Evolutionary conservation across 495 filamentous ascomycete genomes (phyloP).

Genomic region (Patellaria atrata): DNA sequence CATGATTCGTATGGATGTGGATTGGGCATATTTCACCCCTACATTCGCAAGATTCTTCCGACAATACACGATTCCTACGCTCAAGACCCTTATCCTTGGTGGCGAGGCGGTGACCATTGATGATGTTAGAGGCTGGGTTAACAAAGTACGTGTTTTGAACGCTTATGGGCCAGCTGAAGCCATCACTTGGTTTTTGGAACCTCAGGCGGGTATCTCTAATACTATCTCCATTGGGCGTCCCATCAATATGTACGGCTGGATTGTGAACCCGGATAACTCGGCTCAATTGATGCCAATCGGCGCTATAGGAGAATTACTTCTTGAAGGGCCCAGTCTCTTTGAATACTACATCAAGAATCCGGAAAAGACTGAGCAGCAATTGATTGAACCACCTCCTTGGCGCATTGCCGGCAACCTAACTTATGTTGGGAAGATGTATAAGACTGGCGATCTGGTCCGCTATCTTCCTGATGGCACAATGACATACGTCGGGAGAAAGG

Average conservation of each 20-base stretch:
- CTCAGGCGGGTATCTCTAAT: slow-evolving; percentile 13
- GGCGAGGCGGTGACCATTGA: slow-evolving; percentile 28
- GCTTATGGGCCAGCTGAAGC: slow-evolving; percentile 40
- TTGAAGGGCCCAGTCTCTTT: slow-evolving; percentile 13
- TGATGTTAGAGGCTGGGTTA: slow-evolving; percentile 7
- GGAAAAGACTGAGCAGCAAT: slow-evolving; percentile 2
- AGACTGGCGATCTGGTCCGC: slow-evolving; percentile 50
- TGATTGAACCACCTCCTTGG: slow-evolving; percentile 1
- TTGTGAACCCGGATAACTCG: slow-evolving; percentile 34
- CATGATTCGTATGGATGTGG: no score
- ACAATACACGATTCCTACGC: no score
- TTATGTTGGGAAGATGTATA: no score
- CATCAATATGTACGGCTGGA: no score
- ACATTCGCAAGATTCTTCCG: no score
- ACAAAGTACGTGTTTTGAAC: slow-evolving; percentile 24
- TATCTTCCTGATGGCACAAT: slow-evolving; percentile 39
- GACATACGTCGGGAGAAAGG: slow-evolving; percentile 47
- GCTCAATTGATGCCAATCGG: slow-evolving; percentile 19
- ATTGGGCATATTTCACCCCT: no score
- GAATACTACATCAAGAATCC: slow-evolving; percentile 12
- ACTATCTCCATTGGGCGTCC: slow-evolving; percentile 10
- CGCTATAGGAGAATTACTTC: slow-evolving; percentile 14
- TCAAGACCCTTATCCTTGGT: slow-evolving; percentile 30
- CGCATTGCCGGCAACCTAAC: slow-evolving; percentile 4
- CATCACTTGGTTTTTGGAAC: slow-evolving; percentile 11